Percentiles rank a stretch among this genome's conserved stretches.
These are phyloP conservation scores for Termitomyces sp. DNA, from an alignment of 768 basidiomycete species.

Conservation along the genomic window DNA sequence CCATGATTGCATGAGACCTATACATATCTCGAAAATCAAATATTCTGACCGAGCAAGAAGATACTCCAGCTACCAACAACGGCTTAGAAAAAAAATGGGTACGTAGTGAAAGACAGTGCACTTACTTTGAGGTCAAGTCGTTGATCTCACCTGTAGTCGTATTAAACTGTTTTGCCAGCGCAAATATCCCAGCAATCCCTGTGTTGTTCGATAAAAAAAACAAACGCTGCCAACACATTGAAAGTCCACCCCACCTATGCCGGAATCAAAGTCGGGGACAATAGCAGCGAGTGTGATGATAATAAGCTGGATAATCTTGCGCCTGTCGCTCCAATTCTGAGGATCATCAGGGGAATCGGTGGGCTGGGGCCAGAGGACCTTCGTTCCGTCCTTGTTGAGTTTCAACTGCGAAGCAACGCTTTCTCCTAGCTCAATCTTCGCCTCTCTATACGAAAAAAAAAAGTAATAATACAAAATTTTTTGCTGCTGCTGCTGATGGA, in stretches of 20 bases:
- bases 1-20: neutral
- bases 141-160: slow-evolving; percentile 56
- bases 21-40: neutral
- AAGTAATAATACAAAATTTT: too few species aligned
- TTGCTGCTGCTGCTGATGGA: too few species aligned
- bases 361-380: slow-evolving; percentile 68
- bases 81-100: neutral
- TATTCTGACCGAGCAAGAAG: slow-evolving; percentile 43
- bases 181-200: slow-evolving; percentile 62
- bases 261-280: slow-evolving; percentile 64
- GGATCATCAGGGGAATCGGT: slow-evolving; percentile 58
- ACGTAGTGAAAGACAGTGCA: neutral
- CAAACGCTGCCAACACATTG: neutral
- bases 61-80: slow-evolving; percentile 50
- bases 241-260: slow-evolving; percentile 41
- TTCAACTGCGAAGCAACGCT: slow-evolving; percentile 49
- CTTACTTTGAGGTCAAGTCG: slow-evolving; percentile 52
- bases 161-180: slow-evolving; percentile 47
- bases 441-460: slow-evolving; percentile 49
- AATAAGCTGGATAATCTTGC: slow-evolving; percentile 51
- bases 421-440: slow-evolving; percentile 55
- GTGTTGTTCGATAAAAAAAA: slow-evolving; percentile 12
- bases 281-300: slow-evolving; percentile 61
- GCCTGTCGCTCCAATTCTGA: slow-evolving; percentile 54
- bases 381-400: slow-evolving; percentile 48